Evolutionary conservation across 2,329 filamentous ascomycete genomes (phyloP).

Genomic region (Dactylellina parvicollis): DNA sequence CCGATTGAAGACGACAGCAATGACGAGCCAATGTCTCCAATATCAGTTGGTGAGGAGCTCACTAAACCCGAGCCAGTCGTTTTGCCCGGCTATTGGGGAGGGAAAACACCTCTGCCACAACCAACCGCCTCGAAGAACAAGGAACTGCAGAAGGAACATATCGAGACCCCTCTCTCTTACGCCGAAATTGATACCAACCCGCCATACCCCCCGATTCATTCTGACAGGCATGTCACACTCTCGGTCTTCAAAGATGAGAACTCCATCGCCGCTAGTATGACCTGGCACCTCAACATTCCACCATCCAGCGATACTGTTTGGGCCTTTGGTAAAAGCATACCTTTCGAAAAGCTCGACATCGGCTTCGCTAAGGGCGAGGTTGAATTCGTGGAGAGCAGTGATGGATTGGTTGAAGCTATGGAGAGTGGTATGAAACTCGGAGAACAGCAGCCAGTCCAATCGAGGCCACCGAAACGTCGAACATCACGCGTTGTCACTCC

Average conservation of each 20-base stretch:
- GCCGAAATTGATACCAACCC: conserved; percentile 96
- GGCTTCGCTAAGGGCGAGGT: conserved; percentile 62
- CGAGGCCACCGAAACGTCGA: conserved; percentile 9
- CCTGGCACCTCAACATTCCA: conserved; percentile 56
- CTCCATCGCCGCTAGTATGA: conserved; percentile 27
- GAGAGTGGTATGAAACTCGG: conserved; percentile 63
- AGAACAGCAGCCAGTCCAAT: conserved; percentile 5
- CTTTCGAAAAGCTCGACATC: conserved; percentile 64
- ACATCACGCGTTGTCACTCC: conserved; percentile 41
- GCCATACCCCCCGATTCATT: conserved; percentile 95
- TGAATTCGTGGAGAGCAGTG: conserved; percentile 61
- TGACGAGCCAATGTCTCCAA: conserved; percentile 54
- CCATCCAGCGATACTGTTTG: conserved; percentile 61
- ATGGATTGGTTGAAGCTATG: conserved; percentile 62
- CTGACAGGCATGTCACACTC: conserved; percentile 83
- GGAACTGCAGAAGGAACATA: conserved; percentile 61
- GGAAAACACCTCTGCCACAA: conserved; percentile 55
- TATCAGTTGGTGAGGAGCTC: conserved; percentile 56
- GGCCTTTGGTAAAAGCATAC: conserved; percentile 67
- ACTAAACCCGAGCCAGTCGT: conserved; percentile 55
- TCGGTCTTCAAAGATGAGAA: conserved; percentile 69
- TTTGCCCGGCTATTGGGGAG: conserved; percentile 48
- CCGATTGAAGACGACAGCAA: conserved; percentile 53
- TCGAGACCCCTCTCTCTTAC: conserved; percentile 71
- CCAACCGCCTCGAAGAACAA: conserved; percentile 64